Evolutionary conservation across 139 green algal genomes (phyloP).

Genomic region (Desmodesmus armatus): DNA sequence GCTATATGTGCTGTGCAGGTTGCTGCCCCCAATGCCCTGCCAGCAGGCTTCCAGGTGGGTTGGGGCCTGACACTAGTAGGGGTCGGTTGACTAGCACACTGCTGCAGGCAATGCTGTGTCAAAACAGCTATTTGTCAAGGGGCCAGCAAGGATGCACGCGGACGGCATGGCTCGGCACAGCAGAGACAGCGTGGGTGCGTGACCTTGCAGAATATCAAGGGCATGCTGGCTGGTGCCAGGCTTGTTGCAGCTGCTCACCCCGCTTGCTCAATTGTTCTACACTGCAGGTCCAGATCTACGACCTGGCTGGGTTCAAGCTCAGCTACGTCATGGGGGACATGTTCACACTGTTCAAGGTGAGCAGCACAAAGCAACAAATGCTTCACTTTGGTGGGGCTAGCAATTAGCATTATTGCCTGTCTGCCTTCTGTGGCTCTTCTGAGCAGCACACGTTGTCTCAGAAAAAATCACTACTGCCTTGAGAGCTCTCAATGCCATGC

Average conservation of each 20-base stretch:
- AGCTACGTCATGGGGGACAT: slow-evolving; percentile 20
- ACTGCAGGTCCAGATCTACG: slow-evolving; percentile 37
- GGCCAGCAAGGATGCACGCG: too few relatives aligned
- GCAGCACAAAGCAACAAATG: neutral
- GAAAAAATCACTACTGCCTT: too few relatives aligned
- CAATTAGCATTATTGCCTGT: neutral
- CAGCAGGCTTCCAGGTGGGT: slow-evolving; percentile 14
- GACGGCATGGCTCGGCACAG: too few relatives aligned
- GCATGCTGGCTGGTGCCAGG: neutral
- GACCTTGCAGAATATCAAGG: too few relatives aligned
- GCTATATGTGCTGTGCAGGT: too few relatives aligned
- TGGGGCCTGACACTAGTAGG: neutral
- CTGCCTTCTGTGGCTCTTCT: neutral
- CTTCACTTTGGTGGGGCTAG: neutral
- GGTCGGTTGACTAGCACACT: too few relatives aligned
- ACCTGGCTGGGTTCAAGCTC: slow-evolving; percentile 31
- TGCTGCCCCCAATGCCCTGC: neutral
- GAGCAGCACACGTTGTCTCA: neutral
- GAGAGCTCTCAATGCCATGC: too few relatives aligned
- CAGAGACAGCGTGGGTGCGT: too few relatives aligned
- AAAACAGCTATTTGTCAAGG: too few relatives aligned
- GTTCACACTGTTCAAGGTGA: slow-evolving; percentile 42
- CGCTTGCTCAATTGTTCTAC: too few relatives aligned
- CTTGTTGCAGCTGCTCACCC: neutral
- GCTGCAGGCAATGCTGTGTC: too few relatives aligned